Evolutionary conservation across 2,329 filamentous ascomycete species (phyloP), one percentile per base, ranked within the genome.

Genomic region (Scytalidium sp.): DNA sequence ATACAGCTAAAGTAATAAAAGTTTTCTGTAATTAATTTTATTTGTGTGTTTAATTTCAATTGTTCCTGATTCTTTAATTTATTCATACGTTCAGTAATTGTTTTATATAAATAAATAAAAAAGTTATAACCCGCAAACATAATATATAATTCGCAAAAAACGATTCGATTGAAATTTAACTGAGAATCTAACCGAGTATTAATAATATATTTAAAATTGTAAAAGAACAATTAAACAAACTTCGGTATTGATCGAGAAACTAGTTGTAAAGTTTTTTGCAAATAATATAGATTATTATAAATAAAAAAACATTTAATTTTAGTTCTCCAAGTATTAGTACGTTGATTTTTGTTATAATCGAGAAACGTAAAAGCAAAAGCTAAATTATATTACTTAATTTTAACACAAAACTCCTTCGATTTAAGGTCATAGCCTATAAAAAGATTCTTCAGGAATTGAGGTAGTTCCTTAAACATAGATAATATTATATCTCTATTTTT

Each of bases 151-250:
- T 25, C 17, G 9, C 19, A 39, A n/a, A 47, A 20, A 8, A 47
- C 13, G 11, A n/a, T 23, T 21, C 36, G 36, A 22, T 47, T 36
- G 5, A 47, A 19, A 3, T 17, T 3, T 4, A 13, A 20, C 17
- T n/a, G 23, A 11, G 3, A 23, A 10, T 40, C 11, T 10, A 17
- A 9, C 11, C 45, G 29, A 21, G 41, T 40, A 41, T 41, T 40
- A 3, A 20, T 47, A 9, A 36, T n/a, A 27, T 41, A 47, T 3
- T n/a, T 11, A 17, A 21, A 23, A n/a, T 48, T 17, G 10, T 48
- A 48, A 21, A 48, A 48, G 17, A 48, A 48, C 6, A 48, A 22
- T 19, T 48, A 19, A 20, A 40, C 40, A 43, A 48, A 48, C 32
- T 10, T n/a, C 5, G 32, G 32, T 15, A 36, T n/a, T 15, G 32